Evolutionary conservation across 2,329 filamentous ascomycete species (phyloP), one percentile per base, ranked within the genome.

Genomic region (Dactylellina cionopaga): DNA sequence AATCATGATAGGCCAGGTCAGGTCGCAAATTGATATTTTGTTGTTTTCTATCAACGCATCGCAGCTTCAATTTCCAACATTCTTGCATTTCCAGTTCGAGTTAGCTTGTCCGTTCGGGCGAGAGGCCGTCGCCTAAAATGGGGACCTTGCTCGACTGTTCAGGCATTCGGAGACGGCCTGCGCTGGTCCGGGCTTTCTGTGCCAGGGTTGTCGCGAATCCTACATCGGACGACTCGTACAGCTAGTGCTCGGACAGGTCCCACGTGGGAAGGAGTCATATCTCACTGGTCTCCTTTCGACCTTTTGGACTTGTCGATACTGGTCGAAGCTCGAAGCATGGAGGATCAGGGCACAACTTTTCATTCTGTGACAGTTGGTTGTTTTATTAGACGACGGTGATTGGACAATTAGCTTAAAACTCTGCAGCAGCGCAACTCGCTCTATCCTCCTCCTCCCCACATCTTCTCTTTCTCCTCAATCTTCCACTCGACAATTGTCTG

Each of bases 241-340:
- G n/a, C n/a, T n/a, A n/a, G 15, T 27, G 24, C 19, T 37, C 37
- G 17, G 17, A 31, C 22, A 27, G 13, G 39, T 41, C 56, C 49
- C 56, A 58, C 65, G 65, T 62, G 65, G 47, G 58, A 64, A 49
- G 44, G 49, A 63, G 58, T 58, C 51, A 71, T 22, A 5, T 9
- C 19, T 15, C 15, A 64, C 24, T 71, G 66, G 66, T 27, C 19
- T 52, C 13, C 7, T 10, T 24, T n/a, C 10, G n/a, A n/a, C n/a
- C n/a, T n/a, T n/a, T n/a, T n/a, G n/a, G n/a, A n/a, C n/a, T n/a
- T n/a, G n/a, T n/a, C n/a, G n/a, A n/a, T n/a, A n/a, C n/a, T n/a
- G n/a, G n/a, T n/a, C n/a, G n/a, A n/a, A n/a, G n/a, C n/a, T n/a
- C n/a, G n/a, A n/a, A n/a, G n/a, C n/a, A n/a, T n/a, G n/a, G n/a